Evolutionary conservation across 2,329 filamentous ascomycete genomes (phyloP).

Genomic region (Cylindrodendrum hubeiense): DNA sequence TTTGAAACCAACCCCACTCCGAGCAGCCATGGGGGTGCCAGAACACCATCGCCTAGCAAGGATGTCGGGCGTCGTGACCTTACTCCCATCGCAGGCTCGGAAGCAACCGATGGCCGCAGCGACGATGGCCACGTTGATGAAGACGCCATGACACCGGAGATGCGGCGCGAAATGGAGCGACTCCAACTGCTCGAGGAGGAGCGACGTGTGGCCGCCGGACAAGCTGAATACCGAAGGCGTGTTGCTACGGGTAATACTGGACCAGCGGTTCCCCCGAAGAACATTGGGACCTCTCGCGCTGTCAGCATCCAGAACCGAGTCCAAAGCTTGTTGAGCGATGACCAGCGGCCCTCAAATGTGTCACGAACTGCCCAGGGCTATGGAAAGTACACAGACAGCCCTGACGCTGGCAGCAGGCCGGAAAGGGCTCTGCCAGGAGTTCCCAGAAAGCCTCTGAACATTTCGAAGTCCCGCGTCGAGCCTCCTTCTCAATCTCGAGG

Average conservation of each 20-base stretch:
- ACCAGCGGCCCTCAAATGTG: constrained; percentile 68
- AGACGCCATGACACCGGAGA: constrained; percentile 85
- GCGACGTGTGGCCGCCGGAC: constrained; percentile 86
- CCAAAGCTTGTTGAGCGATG: constrained; percentile 86
- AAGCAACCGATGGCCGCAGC: constrained; percentile 69
- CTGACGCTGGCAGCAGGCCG: constrained; percentile 50
- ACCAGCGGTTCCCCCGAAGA: constrained; percentile 62
- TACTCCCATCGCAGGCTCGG: constrained; percentile 82
- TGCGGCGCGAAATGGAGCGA: constrained; percentile 90
- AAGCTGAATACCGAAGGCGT: constrained; percentile 86
- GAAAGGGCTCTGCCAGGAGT: constrained; percentile 58
- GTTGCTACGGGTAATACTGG: constrained; percentile 65
- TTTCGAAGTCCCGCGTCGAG: constrained; percentile 47
- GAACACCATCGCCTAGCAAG: constrained; percentile 64
- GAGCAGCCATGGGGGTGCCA: constrained; percentile 45
- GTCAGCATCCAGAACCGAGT: constrained; percentile 94
- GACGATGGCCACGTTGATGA: constrained; percentile 74
- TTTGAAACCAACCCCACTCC: constrained; percentile 75
- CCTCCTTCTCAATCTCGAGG: constrained; percentile 41
- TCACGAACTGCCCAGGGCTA: constrained; percentile 88
- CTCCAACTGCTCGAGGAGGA: constrained; percentile 87
- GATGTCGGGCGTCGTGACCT: constrained; percentile 63
- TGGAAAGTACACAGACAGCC: constrained; percentile 81
- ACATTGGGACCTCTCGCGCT: constrained; percentile 72
- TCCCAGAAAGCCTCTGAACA: constrained; percentile 64